phyloP scores from a whole-genome alignment of 768 basidiomycete species.

The Xanthoconium stramineum region DNA sequence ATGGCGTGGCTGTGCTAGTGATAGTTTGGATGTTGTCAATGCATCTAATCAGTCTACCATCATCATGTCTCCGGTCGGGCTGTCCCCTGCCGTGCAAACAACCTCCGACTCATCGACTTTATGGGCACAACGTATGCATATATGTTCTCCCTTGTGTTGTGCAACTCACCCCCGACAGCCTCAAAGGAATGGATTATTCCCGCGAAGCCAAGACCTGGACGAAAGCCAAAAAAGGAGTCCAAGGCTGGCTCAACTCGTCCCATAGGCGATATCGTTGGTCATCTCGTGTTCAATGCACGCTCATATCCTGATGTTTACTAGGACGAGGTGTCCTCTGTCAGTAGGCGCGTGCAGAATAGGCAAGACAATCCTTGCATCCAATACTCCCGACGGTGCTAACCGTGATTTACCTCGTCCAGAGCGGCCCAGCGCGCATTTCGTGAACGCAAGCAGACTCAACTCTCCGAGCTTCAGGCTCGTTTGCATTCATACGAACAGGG shows the following conservation, averaged over 20 bases:
- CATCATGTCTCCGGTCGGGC: slow-evolving; percentile 28
- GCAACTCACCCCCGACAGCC: slow-evolving; percentile 40
- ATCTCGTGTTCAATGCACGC: not conserved
- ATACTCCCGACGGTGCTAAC: slow-evolving; percentile 5
- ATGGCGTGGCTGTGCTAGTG: slow-evolving; percentile 24
- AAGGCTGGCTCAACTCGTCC: slow-evolving; percentile 20
- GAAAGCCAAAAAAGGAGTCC: slow-evolving; percentile 79
- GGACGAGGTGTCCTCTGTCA: slow-evolving; percentile 52
- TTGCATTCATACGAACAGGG: slow-evolving; percentile 85
- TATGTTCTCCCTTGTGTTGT: not conserved
- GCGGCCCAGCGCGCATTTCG: slow-evolving; percentile 89
- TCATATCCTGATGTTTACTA: slow-evolving; percentile 9
- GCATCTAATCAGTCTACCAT: slow-evolving; percentile 21
- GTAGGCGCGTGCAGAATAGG: slow-evolving; percentile 76
- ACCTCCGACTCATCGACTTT: slow-evolving; percentile 51
- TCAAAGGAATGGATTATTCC: slow-evolving; percentile 91
- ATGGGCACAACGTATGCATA: slow-evolving; percentile 68
- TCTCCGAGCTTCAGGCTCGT: slow-evolving; percentile 83
- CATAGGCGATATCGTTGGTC: slow-evolving; percentile 51
- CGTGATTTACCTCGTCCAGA: slow-evolving; percentile 35
- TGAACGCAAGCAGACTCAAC: slow-evolving; percentile 85
- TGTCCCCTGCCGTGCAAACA: slow-evolving; percentile 28
- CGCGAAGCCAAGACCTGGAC: slow-evolving; percentile 81
- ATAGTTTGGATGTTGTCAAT: too few relatives aligned
- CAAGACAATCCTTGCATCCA: slow-evolving; percentile 21